Percentiles rank a stretch among this genome's conserved stretches.
Evolutionary conservation across 768 basidiomycete species (phyloP).

Genomic region (Amanita exitialis): DNA sequence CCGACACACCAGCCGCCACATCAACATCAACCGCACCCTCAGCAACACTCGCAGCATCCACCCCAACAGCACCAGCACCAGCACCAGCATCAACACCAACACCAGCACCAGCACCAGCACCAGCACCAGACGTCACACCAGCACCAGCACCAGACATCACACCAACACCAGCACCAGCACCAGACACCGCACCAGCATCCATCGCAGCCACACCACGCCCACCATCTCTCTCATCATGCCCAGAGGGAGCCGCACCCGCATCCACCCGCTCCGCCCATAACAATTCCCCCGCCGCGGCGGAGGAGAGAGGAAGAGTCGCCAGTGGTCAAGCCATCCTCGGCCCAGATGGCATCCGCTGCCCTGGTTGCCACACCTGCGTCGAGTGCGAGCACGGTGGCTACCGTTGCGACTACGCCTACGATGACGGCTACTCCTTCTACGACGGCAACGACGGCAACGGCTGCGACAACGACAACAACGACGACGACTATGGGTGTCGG

Average conservation of each 20-base stretch:
- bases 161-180: constrained; percentile 4
- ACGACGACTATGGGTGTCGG: constrained; percentile 3
- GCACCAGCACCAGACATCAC: constrained; percentile 13
- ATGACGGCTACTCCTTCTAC: not conserved
- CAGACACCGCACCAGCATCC: not conserved
- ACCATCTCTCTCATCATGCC: constrained; percentile 14
- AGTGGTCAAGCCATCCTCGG: not conserved
- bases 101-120: constrained; percentile 6
- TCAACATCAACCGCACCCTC: not conserved
- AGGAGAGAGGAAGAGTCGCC: constrained; percentile 1
- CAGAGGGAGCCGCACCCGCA: constrained; percentile 15
- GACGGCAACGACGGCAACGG: not conserved
- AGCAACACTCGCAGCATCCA: not conserved
- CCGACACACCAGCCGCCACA: constrained; percentile 7
- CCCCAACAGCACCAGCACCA: not conserved
- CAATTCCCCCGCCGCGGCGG: constrained; percentile 5
- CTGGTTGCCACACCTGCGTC: not conserved
- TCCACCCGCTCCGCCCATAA: constrained; percentile 10
- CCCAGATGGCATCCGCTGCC: not conserved
- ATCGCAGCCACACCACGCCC: constrained; percentile 11
- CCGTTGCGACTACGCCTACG: not conserved
- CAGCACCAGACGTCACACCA: constrained; percentile 15
- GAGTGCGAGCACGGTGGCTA: not conserved
- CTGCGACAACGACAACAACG: constrained; percentile 6
- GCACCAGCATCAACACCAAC: not conserved